These are phyloP conservation scores for Aspergillus niger DNA, from an alignment of 2,329 filamentous ascomycete species.

Conservation along the genomic window DNA sequence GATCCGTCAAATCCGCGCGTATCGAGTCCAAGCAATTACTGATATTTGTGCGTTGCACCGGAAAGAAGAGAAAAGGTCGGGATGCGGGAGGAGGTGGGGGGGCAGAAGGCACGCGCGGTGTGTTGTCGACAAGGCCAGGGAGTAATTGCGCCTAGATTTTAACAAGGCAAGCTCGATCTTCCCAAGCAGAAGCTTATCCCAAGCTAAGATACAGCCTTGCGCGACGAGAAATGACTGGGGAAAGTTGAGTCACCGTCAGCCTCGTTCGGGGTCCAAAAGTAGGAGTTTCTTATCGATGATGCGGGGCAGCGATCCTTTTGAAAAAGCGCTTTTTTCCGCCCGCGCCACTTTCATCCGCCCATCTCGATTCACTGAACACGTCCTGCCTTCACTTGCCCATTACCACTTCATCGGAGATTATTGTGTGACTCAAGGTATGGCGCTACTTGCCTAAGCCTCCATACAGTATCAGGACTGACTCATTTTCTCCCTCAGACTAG, in stretches of 20 bases:
- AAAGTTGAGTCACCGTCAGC: slow-evolving; percentile 1
- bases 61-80: too few relatives aligned
- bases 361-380: background rate
- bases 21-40: background rate
- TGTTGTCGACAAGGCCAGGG: background rate
- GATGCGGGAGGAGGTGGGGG: too few relatives aligned
- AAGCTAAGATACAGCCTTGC: background rate
- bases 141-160: background rate
- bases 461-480: slow-evolving; percentile 11
- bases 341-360: slow-evolving; percentile 10
- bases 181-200: background rate
- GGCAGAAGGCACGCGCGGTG: too few relatives aligned
- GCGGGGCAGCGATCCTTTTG: slow-evolving; percentile 14
- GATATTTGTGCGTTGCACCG: background rate
- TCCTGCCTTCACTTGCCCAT: background rate
- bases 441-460: background rate
- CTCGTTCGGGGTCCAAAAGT: background rate
- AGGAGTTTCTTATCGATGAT: slow-evolving; percentile 12
- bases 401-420: background rate
- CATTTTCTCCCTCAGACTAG: slow-evolving; percentile 1
- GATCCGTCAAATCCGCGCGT: slow-evolving; percentile 7
- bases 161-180: background rate
- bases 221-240: background rate
- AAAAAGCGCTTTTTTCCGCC: slow-evolving; percentile 9
- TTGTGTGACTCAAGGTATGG: slow-evolving; percentile 8